These are phyloP conservation scores for Kokia cookei DNA, from an alignment of 441 rosid genomes.

Conservation along the genomic window DNA sequence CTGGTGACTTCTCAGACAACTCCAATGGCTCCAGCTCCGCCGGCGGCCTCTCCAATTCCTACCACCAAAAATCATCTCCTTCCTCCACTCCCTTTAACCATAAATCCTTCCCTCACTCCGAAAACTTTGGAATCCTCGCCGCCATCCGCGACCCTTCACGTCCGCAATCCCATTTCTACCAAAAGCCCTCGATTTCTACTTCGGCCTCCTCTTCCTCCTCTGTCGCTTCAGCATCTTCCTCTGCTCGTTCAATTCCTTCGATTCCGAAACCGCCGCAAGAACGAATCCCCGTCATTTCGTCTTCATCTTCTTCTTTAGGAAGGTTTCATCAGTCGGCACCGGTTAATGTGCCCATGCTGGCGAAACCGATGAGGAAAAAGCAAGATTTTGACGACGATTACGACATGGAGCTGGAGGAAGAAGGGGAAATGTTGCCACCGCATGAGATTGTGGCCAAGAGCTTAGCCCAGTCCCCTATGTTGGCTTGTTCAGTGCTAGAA, in stretches of 20 bases:
- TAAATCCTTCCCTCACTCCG: conserved; percentile 28
- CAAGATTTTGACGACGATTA: conserved; percentile 38
- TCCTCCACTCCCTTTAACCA: conserved; percentile 17
- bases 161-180: conserved; percentile 42
- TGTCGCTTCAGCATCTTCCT: conserved; percentile 25
- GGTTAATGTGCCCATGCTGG: conserved; percentile 57
- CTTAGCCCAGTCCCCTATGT: conserved; percentile 40
- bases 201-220: conserved; percentile 34
- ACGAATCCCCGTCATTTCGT: conserved; percentile 20
- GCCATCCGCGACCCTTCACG: conserved; percentile 52
- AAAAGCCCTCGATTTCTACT: conserved; percentile 43
- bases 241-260: conserved; percentile 51
- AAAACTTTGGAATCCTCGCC: conserved; percentile 60
- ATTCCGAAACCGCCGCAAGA: conserved; percentile 59
- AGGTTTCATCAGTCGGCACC: conserved; percentile 67
- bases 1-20: conserved; percentile 28
- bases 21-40: conserved; percentile 2
- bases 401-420: conserved; percentile 38
- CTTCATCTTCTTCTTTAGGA: conserved; percentile 21
- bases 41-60: background rate
- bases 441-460: conserved; percentile 82
- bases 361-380: conserved; percentile 33
- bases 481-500: conserved; percentile 78
- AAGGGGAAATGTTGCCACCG: conserved; percentile 67
- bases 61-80: conserved; percentile 13